phyloP scores from a whole-genome alignment of 1,284 basidiomycete species.

The Retiboletus flavoniger region DNA sequence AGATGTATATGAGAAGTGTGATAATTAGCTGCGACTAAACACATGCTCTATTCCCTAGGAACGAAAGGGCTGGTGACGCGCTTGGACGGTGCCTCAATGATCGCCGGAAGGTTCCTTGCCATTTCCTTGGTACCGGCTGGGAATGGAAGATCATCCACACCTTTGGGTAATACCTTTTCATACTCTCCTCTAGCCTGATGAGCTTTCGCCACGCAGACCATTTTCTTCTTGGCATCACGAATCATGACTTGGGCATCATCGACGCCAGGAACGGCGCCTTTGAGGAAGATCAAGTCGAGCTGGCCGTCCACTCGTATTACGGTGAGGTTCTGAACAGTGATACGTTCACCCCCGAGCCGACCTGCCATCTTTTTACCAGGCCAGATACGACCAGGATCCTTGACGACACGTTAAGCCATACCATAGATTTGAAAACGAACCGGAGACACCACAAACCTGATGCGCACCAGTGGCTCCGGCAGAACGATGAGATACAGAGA shows the following conservation, averaged over 20 bases:
- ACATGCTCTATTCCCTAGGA: slow-evolving; percentile 58
- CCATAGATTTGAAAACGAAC: not conserved
- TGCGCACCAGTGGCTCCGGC: slow-evolving; percentile 94
- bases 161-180: slow-evolving; percentile 81
- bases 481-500: slow-evolving; percentile 91
- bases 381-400: slow-evolving; percentile 94
- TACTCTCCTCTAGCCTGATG: slow-evolving; percentile 76
- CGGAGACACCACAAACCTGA: slow-evolving; percentile 57
- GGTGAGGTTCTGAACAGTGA: slow-evolving; percentile 86
- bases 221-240: slow-evolving; percentile 84
- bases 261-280: slow-evolving; percentile 71
- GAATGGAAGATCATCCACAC: slow-evolving; percentile 84
- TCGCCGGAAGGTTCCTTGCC: slow-evolving; percentile 60
- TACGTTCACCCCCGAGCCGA: slow-evolving; percentile 82
- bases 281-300: slow-evolving; percentile 87
- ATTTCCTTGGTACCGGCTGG: slow-evolving; percentile 86
- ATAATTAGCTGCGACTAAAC: slow-evolving; percentile 6
- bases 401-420: slow-evolving; percentile 19
- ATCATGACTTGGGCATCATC: slow-evolving; percentile 75
- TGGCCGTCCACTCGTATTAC: slow-evolving; percentile 87
- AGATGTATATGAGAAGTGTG: slow-evolving; percentile 2
- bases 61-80: slow-evolving; percentile 72
- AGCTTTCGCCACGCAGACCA: slow-evolving; percentile 58
- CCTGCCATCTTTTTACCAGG: slow-evolving; percentile 99
- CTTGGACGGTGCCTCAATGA: slow-evolving; percentile 68